Evolutionary conservation across 345 rosid genomes (phyloP).

Genomic region (Acer campestre): DNA sequence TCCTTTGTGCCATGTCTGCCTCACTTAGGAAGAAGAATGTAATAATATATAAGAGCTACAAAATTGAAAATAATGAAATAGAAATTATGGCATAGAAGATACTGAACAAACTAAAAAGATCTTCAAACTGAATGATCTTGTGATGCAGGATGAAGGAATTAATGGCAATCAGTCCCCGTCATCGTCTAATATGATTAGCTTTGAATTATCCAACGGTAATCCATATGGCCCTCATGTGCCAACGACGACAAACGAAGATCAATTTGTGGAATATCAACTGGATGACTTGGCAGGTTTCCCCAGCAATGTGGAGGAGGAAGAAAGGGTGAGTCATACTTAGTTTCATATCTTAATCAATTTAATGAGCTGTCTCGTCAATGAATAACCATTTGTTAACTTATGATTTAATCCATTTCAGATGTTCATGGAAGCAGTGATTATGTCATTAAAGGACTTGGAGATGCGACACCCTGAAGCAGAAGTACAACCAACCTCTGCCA

Average conservation of each 20-base stretch:
- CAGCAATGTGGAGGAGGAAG: conserved; percentile 76
- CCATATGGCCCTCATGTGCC: conserved; percentile 65
- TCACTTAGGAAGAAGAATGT: background rate
- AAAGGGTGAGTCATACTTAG: conserved; percentile 51
- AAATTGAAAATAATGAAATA: background rate
- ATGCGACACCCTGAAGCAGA: conserved; percentile 29
- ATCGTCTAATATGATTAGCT: conserved; percentile 83
- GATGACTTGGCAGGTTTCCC: conserved; percentile 85
- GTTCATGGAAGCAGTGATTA: conserved; percentile 83
- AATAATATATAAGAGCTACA: background rate
- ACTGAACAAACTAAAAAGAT: conserved; percentile 11
- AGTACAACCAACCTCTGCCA: conserved; percentile 24
- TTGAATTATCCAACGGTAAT: conserved; percentile 67
- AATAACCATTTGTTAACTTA: background rate
- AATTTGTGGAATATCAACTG: conserved; percentile 76
- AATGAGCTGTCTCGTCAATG: background rate
- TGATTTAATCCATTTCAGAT: conserved; percentile 50
- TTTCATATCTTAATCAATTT: conserved; percentile 2
- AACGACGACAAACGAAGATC: conserved; percentile 62
- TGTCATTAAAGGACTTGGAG: conserved; percentile 68
- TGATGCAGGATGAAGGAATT: conserved; percentile 55
- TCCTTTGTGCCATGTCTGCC: background rate
- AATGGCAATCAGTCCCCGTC: conserved; percentile 48
- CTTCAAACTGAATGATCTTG: conserved; percentile 17
- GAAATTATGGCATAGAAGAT: background rate